These are phyloP conservation scores for Celoporthe dispersa DNA, from an alignment of 2,329 filamentous ascomycete genomes.

Conservation along the genomic window DNA sequence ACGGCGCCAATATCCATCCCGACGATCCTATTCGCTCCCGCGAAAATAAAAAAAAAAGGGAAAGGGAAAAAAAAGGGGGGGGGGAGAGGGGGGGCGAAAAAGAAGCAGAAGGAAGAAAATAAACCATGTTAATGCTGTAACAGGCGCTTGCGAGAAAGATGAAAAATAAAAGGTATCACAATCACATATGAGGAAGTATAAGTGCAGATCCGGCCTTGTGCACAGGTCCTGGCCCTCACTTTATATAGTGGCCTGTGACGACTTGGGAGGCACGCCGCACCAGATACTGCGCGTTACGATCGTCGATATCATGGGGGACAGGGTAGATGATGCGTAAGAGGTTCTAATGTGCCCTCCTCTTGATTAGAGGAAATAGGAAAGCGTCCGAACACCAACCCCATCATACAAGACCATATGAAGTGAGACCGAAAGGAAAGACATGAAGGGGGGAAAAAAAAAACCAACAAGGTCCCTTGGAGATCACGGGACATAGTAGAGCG, in stretches of 20 bases:
- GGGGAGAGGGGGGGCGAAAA: neutral
- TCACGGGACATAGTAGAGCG: neutral
- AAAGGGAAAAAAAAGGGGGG: neutral
- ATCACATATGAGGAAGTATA: constrained; percentile 1
- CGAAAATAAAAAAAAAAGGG: too few relatives aligned
- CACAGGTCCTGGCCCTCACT: neutral
- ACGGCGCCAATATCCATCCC: constrained; percentile 3
- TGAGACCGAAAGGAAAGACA: neutral
- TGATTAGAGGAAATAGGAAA: neutral
- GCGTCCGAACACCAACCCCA: neutral
- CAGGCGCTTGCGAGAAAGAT: neutral
- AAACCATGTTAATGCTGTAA: neutral
- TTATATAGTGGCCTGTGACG: neutral
- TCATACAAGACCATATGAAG: neutral
- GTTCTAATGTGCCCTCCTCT: neutral
- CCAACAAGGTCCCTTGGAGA: neutral
- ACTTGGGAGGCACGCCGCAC: neutral
- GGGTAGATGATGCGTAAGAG: neutral
- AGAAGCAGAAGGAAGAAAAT: neutral
- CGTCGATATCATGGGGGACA: neutral
- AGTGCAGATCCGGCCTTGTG: neutral
- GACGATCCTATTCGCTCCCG: constrained; percentile 9
- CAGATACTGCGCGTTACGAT: neutral
- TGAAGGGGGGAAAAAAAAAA: too few relatives aligned
- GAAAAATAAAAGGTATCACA: constrained; percentile 1